Conservation (phyloP, 2,329 filamentous ascomycete genomes). For the Hirsutella thompsonii region DNA sequence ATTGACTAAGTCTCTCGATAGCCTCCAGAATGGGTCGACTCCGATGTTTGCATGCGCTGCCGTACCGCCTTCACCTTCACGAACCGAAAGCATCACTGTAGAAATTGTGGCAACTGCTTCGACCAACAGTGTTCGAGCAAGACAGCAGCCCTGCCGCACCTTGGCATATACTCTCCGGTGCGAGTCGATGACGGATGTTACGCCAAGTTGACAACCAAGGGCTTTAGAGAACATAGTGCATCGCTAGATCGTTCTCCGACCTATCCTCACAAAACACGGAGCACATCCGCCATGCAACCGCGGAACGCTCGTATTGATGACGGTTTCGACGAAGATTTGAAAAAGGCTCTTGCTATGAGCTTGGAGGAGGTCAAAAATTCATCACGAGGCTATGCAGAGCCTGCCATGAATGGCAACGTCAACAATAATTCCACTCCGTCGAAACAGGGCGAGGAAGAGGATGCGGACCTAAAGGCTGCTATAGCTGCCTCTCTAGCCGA, state of each 20-base stretch:
- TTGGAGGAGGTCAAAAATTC: slow-evolving; percentile 80
- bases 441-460: slow-evolving; percentile 64
- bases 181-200: slow-evolving; percentile 95
- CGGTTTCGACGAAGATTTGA: slow-evolving; percentile 88
- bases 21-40: slow-evolving; percentile 96
- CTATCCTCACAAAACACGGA: slow-evolving; percentile 50
- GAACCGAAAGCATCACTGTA: slow-evolving; percentile 95
- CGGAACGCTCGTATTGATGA: slow-evolving; percentile 79
- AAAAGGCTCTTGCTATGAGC: slow-evolving; percentile 90
- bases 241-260: slow-evolving; percentile 37
- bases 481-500: slow-evolving; percentile 91
- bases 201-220: slow-evolving; percentile 70
- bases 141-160: slow-evolving; percentile 72
- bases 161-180: slow-evolving; percentile 83
- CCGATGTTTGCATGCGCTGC: slow-evolving; percentile 97
- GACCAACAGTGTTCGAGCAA: slow-evolving; percentile 92
- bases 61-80: slow-evolving; percentile 93
- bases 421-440: slow-evolving; percentile 21
- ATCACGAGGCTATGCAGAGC: slow-evolving; percentile 60
- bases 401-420: slow-evolving; percentile 24
- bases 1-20: slow-evolving; percentile 18
- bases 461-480: slow-evolving; percentile 84
- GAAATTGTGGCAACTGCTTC: slow-evolving; percentile 96
- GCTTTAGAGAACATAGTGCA: slow-evolving; percentile 20
- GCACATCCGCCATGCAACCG: slow-evolving; percentile 67